A percentile compares a stretch with the other conserved stretches of the same genome.
phyloP scores from a whole-genome alignment of 2,329 filamentous ascomycete genomes.

The Sporothrix sp. region DNA sequence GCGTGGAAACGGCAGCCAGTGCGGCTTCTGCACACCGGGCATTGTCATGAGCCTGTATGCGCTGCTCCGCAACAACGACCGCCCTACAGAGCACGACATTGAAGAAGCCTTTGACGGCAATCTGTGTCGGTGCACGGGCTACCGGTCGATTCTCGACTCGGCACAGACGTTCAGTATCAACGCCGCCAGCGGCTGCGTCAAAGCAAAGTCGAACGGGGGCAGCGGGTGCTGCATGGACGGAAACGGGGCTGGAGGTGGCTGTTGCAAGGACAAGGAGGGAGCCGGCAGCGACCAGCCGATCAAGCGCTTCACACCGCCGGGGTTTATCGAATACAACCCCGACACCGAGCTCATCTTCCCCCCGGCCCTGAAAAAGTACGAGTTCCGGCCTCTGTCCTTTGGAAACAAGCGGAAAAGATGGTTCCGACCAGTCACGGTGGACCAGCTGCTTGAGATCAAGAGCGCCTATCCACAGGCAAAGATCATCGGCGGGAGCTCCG shows the following conservation, averaged over 20 bases:
- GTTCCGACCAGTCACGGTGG: slow-evolving; percentile 79
- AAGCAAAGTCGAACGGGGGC: slow-evolving; percentile 39
- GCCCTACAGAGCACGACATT: slow-evolving; percentile 69
- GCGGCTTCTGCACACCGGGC: slow-evolving; percentile 87
- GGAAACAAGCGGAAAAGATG: slow-evolving; percentile 92
- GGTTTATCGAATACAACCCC: slow-evolving; percentile 88
- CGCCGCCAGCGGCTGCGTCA: slow-evolving; percentile 40
- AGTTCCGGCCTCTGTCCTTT: slow-evolving; percentile 72
- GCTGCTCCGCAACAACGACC: slow-evolving; percentile 71
- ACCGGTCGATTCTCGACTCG: slow-evolving; percentile 85
- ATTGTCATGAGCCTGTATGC: slow-evolving; percentile 98
- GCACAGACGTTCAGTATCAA: slow-evolving; percentile 72
- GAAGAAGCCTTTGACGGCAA: slow-evolving; percentile 98
- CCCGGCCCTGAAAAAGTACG: slow-evolving; percentile 70
- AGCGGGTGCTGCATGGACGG: slow-evolving; percentile 65
- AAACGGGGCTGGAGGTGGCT: slow-evolving; percentile 47
- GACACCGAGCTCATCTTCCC: slow-evolving; percentile 96
- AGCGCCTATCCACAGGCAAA: slow-evolving; percentile 75
- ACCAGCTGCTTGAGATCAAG: slow-evolving; percentile 89
- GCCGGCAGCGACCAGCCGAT: slow-evolving; percentile 45
- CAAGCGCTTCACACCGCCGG: slow-evolving; percentile 70
- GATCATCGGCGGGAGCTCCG: slow-evolving; percentile 89
- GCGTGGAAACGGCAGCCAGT: slow-evolving; percentile 81
- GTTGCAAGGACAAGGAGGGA: slow-evolving; percentile 53
- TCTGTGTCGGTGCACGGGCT: slow-evolving; percentile 89